Evolutionary conservation across 768 basidiomycete species (phyloP).

Genomic region (Hygrophorus russula): DNA sequence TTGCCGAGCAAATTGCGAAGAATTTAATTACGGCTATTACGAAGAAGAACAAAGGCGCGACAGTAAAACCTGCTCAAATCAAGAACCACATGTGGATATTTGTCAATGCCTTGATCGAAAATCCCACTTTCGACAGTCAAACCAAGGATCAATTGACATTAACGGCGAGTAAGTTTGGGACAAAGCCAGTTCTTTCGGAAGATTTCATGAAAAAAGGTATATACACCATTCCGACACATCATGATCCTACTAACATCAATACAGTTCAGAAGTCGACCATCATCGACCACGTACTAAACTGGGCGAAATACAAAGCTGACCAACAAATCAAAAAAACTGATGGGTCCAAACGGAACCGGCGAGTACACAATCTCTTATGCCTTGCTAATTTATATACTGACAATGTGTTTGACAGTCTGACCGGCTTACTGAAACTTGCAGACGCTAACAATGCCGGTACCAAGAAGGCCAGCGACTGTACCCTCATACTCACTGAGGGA

Average conservation of each 20-base stretch:
- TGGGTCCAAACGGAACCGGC: constrained; percentile 82
- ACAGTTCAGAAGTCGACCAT: constrained; percentile 82
- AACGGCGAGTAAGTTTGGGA: constrained; percentile 80
- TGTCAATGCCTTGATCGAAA: constrained; percentile 91
- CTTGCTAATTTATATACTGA: not conserved
- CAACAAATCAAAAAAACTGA: constrained; percentile 95
- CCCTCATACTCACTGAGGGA: constrained; percentile 96
- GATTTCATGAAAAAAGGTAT: constrained; percentile 95
- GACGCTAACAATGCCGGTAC: constrained; percentile 98
- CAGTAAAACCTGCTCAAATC: constrained; percentile 86
- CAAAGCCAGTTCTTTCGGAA: constrained; percentile 73
- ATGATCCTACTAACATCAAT: constrained; percentile 1
- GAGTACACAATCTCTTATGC: constrained; percentile 2
- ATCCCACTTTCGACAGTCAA: constrained; percentile 98
- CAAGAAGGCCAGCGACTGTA: constrained; percentile 68
- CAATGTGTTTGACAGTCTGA: constrained; percentile 40
- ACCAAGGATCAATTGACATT: constrained; percentile 94
- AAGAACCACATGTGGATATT: constrained; percentile 99
- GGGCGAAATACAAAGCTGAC: constrained; percentile 96
- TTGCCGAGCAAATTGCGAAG: constrained; percentile 87
- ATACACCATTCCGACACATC: constrained; percentile 9
- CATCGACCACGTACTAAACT: constrained; percentile 84
- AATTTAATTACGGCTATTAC: constrained; percentile 67
- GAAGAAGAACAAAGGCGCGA: constrained; percentile 98
- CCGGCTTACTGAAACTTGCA: constrained; percentile 85